Evolutionary conservation across 2,329 filamentous ascomycete species (phyloP), one percentile per base, ranked within the genome.

Genomic region (Pleoardoris graminearum): DNA sequence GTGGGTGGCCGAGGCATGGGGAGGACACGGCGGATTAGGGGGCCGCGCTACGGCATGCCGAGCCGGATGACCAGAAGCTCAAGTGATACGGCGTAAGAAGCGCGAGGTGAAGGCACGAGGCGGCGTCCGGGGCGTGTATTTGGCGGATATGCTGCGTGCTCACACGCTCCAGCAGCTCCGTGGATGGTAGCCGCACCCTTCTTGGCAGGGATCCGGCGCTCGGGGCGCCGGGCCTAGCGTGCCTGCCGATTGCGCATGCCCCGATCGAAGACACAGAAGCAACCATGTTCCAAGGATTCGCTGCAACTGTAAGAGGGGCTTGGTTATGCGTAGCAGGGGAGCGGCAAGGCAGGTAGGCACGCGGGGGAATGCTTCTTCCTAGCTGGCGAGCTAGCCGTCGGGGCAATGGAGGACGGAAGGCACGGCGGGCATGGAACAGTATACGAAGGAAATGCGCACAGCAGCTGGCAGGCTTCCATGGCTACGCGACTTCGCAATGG

Each of bases 1-100:
- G 52, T 51, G 54, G 55, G 59, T 61, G 67, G 62, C 55, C 62
- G 68, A 71, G 68, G 68, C 69, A 72, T 72, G 65, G 61, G 65
- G 65, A 63, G 49, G 53, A 55, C 48, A 45, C 49, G 45, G 53
- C 48, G 43, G 53, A 12, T 35, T 14, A 22, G 27, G 32, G 25
- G 22, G 48, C 19, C 4, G 16, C 14, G 53, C 44, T 55, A 55
- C 49, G 22, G 33, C 53, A 55, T 55, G 48, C 29, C 48, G 48
- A 35, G 48, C 38, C 25, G 46, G 33, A 33, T 12, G 36, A 36
- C 12, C 30, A 29, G 14, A 49, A 29, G 35, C 21, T 41, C 12
- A 8, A 48, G 25, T 11, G 7, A 17, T 21, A 33, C 25, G 23
- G 19, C 12, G 17, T 22, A 17, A 21, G 36, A 37, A 41, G 17